A percentile compares a stretch with the other conserved stretches of the same genome.
phyloP scores from a whole-genome alignment of 176 grass and related monocot genomes.

The Rhynchospora pubera region DNA sequence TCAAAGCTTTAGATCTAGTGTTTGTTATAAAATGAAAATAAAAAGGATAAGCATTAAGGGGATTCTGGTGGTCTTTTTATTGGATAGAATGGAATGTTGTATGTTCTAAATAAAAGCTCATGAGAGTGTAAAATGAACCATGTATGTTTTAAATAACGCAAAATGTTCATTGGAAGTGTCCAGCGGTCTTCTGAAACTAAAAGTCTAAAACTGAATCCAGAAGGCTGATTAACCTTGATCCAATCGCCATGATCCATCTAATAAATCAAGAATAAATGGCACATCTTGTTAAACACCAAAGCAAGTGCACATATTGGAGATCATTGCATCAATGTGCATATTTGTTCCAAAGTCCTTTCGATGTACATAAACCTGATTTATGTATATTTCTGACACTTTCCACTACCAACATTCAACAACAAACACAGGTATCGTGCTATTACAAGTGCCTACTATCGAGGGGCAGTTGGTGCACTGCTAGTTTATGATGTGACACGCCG shows the following conservation, averaged over 20 bases:
- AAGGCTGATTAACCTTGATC: background rate
- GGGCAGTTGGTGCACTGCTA: conserved; percentile 57
- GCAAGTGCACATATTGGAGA: background rate
- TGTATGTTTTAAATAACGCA: too few relatives aligned
- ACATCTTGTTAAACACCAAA: background rate
- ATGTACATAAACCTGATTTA: background rate
- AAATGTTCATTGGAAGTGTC: background rate
- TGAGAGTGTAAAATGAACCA: too few relatives aligned
- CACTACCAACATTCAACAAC: background rate
- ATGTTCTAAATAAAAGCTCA: background rate
- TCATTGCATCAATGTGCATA: background rate
- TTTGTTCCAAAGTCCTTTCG: background rate
- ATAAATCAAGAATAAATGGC: too few relatives aligned
- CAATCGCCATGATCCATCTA: background rate
- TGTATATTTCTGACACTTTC: background rate
- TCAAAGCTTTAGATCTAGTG: background rate
- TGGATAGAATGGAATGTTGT: background rate
- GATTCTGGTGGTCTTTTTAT: background rate
- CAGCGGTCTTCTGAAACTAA: background rate
- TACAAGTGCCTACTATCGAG: conserved; percentile 67
- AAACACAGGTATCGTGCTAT: conserved; percentile 60
- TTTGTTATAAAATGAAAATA: background rate
- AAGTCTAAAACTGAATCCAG: background rate
- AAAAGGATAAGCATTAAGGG: background rate
- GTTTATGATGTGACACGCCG: conserved; percentile 63